Evolutionary conservation across 805 yeast genomes (phyloP), one percentile per base, ranked within the genome.

Genomic region (Ogataea philodendri): DNA sequence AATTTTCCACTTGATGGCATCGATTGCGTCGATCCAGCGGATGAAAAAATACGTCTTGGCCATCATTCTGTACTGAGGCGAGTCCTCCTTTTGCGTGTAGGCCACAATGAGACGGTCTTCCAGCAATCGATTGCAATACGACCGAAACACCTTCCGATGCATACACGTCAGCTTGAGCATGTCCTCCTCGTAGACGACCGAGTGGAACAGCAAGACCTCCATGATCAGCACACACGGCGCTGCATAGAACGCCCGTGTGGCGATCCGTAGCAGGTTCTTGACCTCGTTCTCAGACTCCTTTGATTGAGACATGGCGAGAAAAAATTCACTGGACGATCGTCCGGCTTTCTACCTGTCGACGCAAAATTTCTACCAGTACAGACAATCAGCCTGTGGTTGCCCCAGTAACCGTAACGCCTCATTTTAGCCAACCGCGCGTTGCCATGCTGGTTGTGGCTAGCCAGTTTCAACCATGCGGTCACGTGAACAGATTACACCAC

Each of bases 1-100:
- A 41, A 90, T 84, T 55, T 89, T 88, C 97, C 97, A 93, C 62
- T 93, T 93, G 56, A 93, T 78, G 3, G 96, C 78, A 63, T 93
- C 98, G 25, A 93, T 85, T 0, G 97, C 95, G 59, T 88, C 95
- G 3, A 96, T 86, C 56, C 76, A 78, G 55, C 87, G 96, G 36
- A 90, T 81, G 30, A 45, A 59, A 59, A 76, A 93, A 63, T 82
- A 93, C 52, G 87, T 87, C 3, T 90, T 83, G 50, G 89, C 73
- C 30, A 80, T 78, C 37, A 82, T 74, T 44, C 96, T 70, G 43
- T 59, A 75, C 38, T 77, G 84, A 15, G 73, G 71, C 4, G 74
- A 78, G 41, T 75, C 83, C 54, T 77, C 87, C 59, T 83, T 77
- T 55, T 84, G 93, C 19, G 72, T 71, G 44, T 84, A 89, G 22